A percentile compares a stretch with the other conserved stretches of the same genome.
phyloP scores from a whole-genome alignment of 345 rosid genomes.

The Microcos paniculata region DNA sequence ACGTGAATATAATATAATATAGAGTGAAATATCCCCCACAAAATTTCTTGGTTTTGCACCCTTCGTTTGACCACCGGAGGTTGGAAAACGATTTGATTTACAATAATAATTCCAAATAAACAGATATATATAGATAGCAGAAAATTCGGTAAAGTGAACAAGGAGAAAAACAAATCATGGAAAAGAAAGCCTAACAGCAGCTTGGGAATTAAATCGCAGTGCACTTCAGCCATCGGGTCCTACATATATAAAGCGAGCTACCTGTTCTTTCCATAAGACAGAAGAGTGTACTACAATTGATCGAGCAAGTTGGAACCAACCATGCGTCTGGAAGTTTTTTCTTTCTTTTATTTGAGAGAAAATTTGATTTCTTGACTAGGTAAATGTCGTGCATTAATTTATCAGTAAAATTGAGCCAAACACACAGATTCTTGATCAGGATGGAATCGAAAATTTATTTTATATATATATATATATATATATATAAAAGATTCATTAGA shows the following conservation, averaged over 20 bases:
- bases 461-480: no score
- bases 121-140: neutral
- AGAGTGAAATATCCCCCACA: neutral
- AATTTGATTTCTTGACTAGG: no score
- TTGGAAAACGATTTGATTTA: neutral
- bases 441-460: no score
- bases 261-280: neutral
- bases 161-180: neutral
- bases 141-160: no score
- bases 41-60: neutral
- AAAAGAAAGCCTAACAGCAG: constrained; percentile 6
- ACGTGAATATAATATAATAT: neutral
- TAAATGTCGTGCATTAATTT: no score
- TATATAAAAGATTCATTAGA: no score
- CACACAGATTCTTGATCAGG: no score
- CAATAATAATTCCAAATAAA: neutral
- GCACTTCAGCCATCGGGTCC: neutral
- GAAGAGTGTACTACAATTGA: neutral
- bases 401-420: no score
- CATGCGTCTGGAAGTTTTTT: neutral
- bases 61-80: neutral
- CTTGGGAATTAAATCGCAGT: neutral
- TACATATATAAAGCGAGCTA: neutral
- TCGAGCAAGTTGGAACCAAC: neutral
- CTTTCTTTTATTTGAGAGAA: neutral